Evolutionary conservation across 306 rosid species (phyloP).

Genomic region (Quercus mongolica): DNA sequence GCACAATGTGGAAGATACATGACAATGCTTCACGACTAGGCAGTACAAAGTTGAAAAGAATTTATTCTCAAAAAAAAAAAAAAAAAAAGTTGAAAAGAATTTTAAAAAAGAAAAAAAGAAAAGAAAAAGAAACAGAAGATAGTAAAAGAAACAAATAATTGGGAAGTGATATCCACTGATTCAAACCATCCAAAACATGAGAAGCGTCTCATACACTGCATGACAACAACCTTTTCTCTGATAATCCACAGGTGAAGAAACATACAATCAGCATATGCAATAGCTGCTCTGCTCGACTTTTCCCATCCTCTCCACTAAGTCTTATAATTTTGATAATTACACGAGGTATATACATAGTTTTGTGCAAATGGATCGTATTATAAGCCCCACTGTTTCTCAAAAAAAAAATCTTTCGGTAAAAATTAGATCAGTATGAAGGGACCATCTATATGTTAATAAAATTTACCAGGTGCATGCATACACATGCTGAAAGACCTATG

Average conservation of each 20-base stretch:
- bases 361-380: background rate
- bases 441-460: background rate
- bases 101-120: too few relatives aligned
- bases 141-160: background rate
- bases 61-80: background rate
- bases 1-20: constrained; percentile 96
- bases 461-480: background rate
- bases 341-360: background rate
- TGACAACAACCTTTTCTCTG: constrained; percentile 88
- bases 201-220: constrained; percentile 92
- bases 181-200: constrained; percentile 86
- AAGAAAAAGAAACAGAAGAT: background rate
- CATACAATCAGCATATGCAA: constrained; percentile 78
- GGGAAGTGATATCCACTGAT: constrained; percentile 57
- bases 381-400: background rate
- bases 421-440: background rate
- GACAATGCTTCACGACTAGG: constrained; percentile 88
- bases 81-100: background rate
- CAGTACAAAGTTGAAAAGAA: constrained; percentile 43
- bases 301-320: constrained; percentile 93
- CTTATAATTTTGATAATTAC: constrained; percentile 30
- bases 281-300: constrained; percentile 92
- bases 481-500: too few relatives aligned
- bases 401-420: background rate
- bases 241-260: constrained; percentile 80